These are phyloP conservation scores for Detonula confervacea DNA, from an alignment of 352 stramenopile genomes.

Conservation along the genomic window DNA sequence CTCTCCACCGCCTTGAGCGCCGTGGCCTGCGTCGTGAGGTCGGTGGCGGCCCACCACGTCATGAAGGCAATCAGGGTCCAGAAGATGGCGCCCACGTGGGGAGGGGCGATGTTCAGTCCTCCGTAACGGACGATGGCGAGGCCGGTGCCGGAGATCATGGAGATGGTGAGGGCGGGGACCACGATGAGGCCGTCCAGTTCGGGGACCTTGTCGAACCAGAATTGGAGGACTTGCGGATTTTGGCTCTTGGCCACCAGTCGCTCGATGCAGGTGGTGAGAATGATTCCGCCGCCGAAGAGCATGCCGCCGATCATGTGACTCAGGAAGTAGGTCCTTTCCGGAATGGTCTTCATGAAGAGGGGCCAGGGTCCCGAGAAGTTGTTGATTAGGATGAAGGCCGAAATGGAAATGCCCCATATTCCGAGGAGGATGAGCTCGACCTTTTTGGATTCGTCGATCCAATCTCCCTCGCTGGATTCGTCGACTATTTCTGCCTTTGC, in stretches of 20 bases:
- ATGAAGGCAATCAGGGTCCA: conserved; percentile 62
- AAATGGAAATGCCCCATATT: conserved; percentile 58
- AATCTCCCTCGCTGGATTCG: conserved; percentile 19
- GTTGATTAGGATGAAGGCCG: conserved; percentile 64
- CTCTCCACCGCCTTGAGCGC: conserved; percentile 49
- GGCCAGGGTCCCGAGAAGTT: conserved; percentile 61
- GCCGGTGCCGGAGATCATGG: conserved; percentile 63
- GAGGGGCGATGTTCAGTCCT: conserved; percentile 58
- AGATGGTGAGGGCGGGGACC: conserved; percentile 59
- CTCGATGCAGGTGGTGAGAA: conserved; percentile 64
- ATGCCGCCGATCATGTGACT: conserved; percentile 65
- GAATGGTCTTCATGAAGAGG: conserved; percentile 47
- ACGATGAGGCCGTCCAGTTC: conserved; percentile 61
- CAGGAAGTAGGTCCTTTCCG: conserved; percentile 57
- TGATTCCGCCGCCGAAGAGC: conserved; percentile 65
- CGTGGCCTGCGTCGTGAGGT: conserved; percentile 62
- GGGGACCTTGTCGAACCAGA: conserved; percentile 70
- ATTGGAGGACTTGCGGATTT: conserved; percentile 55
- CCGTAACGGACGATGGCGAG: conserved; percentile 61
- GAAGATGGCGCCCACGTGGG: conserved; percentile 60
- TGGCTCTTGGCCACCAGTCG: conserved; percentile 45
- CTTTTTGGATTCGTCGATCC: conserved; percentile 46
- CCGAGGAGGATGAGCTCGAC: conserved; percentile 50
- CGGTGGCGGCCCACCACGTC: conserved; percentile 60
- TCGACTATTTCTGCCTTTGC: conserved; percentile 25